Evolutionary conservation across 116 monocot species (phyloP), one percentile per base, ranked within the genome.

Genomic region (Dioscorea cayenensis): DNA sequence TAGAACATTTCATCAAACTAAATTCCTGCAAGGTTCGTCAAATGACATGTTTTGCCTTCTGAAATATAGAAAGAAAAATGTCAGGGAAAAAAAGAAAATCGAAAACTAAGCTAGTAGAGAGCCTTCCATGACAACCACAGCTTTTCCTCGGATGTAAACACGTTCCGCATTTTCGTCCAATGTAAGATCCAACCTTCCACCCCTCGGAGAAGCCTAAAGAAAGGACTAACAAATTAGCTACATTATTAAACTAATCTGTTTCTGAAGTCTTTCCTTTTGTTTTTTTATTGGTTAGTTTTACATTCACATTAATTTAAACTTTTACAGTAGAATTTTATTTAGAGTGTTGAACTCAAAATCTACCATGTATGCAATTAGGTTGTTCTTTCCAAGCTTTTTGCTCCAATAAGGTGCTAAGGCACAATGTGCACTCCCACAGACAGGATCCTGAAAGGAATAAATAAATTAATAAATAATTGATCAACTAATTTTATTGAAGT

Each of bases 391-490:
- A 70, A 88, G 67, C 71, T 91, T 94, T 68, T 69, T 79, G 51
- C 79, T 73, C 91, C 94, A 94, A 52, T 90, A 90, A 5, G 94
- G 94, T 49, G 81, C 90, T 48, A 94, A 77, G 2, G 86, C 82
- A 88, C 94, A 94, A 65, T 94, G 94, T 14, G 81, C 88, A 62
- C 88, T 94, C 21, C 94, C 94, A 84, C 91, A 90, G 28, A 94
- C 94, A 73, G 90, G 88, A 84, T 94, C 95, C 95, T 94, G 75
- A 36, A 49, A 76, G 48, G 25, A 25, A 25, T 25, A 25, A 25
- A 25, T 25, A 25, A 25, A 25, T 25, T 25, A 25, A 25, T 25
- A 25, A 25, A 25, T 25, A 25, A 25, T 25, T 43, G 43, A 10
- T 43, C 8, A 43, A 43, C 43, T 43, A 6, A 43, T 43, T 43